Evolutionary conservation across 2,329 filamentous ascomycete species (phyloP).

Genomic region (Colletotrichum eleusines): DNA sequence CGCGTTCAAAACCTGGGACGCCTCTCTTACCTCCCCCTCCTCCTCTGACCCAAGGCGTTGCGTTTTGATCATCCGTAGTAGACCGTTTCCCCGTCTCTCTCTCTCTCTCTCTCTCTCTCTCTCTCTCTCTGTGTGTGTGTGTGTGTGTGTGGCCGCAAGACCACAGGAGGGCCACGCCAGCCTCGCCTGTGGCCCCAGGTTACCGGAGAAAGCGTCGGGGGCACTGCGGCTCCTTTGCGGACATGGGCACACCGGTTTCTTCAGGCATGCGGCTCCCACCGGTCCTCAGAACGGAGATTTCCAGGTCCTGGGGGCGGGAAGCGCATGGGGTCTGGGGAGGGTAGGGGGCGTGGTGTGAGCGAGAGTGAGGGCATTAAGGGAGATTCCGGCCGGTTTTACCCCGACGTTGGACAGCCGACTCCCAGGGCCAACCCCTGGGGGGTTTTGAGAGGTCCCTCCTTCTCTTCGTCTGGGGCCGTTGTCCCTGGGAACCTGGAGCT

Average conservation of each 20-base stretch:
- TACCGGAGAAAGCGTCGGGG: conserved; percentile 35
- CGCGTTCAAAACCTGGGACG: background rate
- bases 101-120: too few relatives aligned
- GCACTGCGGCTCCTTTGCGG: conserved; percentile 36
- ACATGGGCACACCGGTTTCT: background rate
- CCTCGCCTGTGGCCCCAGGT: conserved; percentile 9
- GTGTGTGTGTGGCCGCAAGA: background rate
- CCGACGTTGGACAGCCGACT: background rate
- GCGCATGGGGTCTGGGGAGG: conserved; percentile 14
- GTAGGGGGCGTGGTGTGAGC: background rate
- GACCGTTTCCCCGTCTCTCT: background rate
- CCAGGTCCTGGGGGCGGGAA: conserved; percentile 1
- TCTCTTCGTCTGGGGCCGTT: background rate
- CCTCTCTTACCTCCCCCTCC: background rate
- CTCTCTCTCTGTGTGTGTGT: background rate
- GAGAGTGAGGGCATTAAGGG: background rate
- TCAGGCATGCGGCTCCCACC: conserved; percentile 16
- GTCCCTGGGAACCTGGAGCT: conserved; percentile 1
- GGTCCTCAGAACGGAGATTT: conserved; percentile 8
- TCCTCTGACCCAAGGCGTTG: background rate
- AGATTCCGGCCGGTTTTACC: conserved; percentile 34
- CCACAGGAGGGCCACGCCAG: background rate
- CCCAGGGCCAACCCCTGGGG: background rate
- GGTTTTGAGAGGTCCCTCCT: background rate
- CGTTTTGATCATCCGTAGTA: background rate